Conservation (phyloP, 768 basidiomycete species). For the Russula brevipes region DNA sequence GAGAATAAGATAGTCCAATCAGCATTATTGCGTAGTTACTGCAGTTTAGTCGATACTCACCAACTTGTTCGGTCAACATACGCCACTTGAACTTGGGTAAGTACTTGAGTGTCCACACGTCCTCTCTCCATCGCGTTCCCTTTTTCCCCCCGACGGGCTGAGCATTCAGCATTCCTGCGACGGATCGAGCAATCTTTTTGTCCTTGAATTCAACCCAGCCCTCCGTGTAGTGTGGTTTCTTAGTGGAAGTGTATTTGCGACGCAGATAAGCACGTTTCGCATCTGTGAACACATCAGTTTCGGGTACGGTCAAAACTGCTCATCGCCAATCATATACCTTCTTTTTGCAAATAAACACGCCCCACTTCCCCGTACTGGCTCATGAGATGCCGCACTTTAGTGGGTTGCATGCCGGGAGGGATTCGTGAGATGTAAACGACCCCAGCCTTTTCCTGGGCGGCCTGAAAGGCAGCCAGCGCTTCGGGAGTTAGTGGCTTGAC, state of each 20-base stretch:
- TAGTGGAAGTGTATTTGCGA: constrained; percentile 73
- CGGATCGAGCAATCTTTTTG: constrained; percentile 82
- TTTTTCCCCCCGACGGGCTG: constrained; percentile 94
- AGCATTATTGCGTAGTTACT: not conserved
- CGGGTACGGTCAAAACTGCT: not conserved
- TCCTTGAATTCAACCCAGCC: constrained; percentile 99
- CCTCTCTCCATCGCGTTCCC: constrained; percentile 86
- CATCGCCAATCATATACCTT: constrained; percentile 47
- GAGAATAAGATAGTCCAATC: constrained; percentile 4
- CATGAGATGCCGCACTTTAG: constrained; percentile 93
- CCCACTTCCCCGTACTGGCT: constrained; percentile 85
- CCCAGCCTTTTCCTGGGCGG: constrained; percentile 70
- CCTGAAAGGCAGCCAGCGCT: constrained; percentile 69
- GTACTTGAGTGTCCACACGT: constrained; percentile 99
- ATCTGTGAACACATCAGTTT: constrained; percentile 41
- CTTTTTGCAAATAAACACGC: constrained; percentile 87
- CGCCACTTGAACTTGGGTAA: constrained; percentile 97
- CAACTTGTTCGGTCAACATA: constrained; percentile 97
- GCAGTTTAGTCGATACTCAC: constrained; percentile 45
- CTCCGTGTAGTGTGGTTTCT: constrained; percentile 86
- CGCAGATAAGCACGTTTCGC: constrained; percentile 83
- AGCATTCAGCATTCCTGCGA: constrained; percentile 95
- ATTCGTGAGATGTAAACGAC: constrained; percentile 93
- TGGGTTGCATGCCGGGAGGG: constrained; percentile 96
- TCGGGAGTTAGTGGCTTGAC: constrained; percentile 73